phyloP scores from a whole-genome alignment of 306 rosid genomes.

The Quercus bicolor region DNA sequence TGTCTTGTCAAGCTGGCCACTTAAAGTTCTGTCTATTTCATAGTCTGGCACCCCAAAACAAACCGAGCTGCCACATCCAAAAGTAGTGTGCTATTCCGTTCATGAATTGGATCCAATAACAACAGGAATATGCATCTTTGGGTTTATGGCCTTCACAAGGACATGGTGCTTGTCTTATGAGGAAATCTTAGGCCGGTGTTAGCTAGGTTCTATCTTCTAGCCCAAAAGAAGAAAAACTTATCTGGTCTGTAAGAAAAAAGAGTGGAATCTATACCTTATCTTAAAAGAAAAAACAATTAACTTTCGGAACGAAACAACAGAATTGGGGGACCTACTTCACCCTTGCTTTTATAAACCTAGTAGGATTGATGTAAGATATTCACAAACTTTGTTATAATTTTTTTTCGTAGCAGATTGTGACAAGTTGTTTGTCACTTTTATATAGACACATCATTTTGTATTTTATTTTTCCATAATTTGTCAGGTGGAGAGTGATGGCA shows the following conservation, averaged over 20 bases:
- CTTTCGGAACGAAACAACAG: constrained; percentile 20
- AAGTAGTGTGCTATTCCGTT: neutral
- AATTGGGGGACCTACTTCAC: neutral
- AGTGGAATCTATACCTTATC: constrained; percentile 43
- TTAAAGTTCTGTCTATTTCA: neutral
- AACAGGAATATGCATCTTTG: neutral
- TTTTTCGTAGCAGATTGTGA: neutral
- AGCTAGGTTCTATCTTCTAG: constrained; percentile 16
- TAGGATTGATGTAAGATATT: too few species aligned
- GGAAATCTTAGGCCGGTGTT: constrained; percentile 26
- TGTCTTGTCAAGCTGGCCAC: too few species aligned
- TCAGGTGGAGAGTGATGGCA: too few species aligned
- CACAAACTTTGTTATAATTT: too few species aligned
- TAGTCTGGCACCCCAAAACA: neutral
- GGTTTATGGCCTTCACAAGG: constrained; percentile 1
- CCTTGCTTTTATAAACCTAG: neutral
- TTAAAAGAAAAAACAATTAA: neutral
- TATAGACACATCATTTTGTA: rapidly evolving
- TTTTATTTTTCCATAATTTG: too few species aligned
- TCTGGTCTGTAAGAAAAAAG: neutral
- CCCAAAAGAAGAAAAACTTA: neutral
- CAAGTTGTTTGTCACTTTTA: too few species aligned
- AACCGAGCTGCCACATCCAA: neutral
- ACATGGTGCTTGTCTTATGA: constrained; percentile 16
- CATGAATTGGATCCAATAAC: neutral